phyloP scores from a whole-genome alignment of 2,329 filamentous ascomycete species.

The Calonectria pauciramosa region DNA sequence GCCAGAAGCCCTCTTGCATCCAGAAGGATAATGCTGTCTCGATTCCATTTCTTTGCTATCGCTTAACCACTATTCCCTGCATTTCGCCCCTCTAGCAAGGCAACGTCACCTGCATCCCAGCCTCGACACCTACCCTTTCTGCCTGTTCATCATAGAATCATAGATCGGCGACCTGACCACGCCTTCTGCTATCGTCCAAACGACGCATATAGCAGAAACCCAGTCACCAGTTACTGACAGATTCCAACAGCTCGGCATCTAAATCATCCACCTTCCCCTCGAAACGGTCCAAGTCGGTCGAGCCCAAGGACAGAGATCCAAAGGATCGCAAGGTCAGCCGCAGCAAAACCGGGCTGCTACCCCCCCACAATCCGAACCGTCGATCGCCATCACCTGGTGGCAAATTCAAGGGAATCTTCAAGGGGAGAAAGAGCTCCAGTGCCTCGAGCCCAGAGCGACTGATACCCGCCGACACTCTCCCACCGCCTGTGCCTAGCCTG shows the following conservation, averaged over 20 bases:
- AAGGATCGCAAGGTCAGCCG: conserved; percentile 44
- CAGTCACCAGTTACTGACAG: conserved; percentile 39
- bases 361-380: conserved; percentile 57
- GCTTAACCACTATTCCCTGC: conserved; percentile 26
- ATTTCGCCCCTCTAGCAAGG: conserved; percentile 34
- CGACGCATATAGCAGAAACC: conserved; percentile 58
- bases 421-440: conserved; percentile 40
- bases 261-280: conserved; percentile 43
- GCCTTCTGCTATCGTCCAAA: conserved; percentile 76
- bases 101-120: conserved; percentile 43
- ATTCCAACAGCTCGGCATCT: conserved; percentile 43
- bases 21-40: conserved; percentile 14
- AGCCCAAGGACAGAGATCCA: conserved; percentile 38
- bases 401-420: conserved; percentile 78
- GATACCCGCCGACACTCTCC: conserved; percentile 34
- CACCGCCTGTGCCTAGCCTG: conserved; percentile 32
- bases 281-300: conserved; percentile 42
- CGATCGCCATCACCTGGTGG: conserved; percentile 78
- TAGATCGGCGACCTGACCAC: conserved; percentile 78
- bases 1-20: neutral
- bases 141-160: conserved; percentile 75
- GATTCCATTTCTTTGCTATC: conserved; percentile 16
- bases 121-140: conserved; percentile 53
- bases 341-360: conserved; percentile 44
- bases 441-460: conserved; percentile 41